Evolutionary conservation across 108 stramenopile species (phyloP), one percentile per base, ranked within the genome.

Genomic region (Cylindrotheca closterium): DNA sequence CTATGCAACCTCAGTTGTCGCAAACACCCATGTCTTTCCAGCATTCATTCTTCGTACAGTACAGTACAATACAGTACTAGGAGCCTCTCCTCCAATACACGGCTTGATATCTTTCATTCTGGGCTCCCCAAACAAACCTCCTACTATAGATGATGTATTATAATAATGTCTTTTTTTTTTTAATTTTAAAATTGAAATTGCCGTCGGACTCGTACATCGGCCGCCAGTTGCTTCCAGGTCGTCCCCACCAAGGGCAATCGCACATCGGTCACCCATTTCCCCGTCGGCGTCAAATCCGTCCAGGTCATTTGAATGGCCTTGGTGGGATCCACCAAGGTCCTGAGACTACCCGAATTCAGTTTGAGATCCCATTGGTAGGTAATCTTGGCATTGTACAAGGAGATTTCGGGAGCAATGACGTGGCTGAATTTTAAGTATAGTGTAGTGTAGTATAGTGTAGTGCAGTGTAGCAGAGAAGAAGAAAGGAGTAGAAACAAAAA

Each of bases 241-340:
- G 82, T 79, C 19, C 74, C 78, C 22, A 57, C 60, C 32, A 83
- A 51, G 18, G 82, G 82, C 53, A 83, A 51, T 66, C 70, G 60
- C 15, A 79, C 47, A 34, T 83, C 82, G 12, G 82, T 79, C 1
- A 79, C 65, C 82, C 82, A 83, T 30, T 53, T 65, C 25, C 79
- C 79, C 1, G 50, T 58, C 30, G 50, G 30, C 15, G 60, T 65
- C 18, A 46, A 49, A 61, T 83, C 82, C 23, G 74, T 83, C 82
- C 82, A 83, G 8, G 78, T 76, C 17, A 83, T 53, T 46, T 68
- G 49, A 45, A 83, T 69, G 19, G 74, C 74, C 2, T 57, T 31
- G 8, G 76, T 75, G 1, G 82, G 82, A 70, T 83, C 78, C 23
- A 83, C 78, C 53, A 70, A 65, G 29, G 78, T 76, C n/a, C 55